Base-by-base conservation (phyloP, 805 yeast genomes). In the Hanseniaspora lindneri region DNA sequence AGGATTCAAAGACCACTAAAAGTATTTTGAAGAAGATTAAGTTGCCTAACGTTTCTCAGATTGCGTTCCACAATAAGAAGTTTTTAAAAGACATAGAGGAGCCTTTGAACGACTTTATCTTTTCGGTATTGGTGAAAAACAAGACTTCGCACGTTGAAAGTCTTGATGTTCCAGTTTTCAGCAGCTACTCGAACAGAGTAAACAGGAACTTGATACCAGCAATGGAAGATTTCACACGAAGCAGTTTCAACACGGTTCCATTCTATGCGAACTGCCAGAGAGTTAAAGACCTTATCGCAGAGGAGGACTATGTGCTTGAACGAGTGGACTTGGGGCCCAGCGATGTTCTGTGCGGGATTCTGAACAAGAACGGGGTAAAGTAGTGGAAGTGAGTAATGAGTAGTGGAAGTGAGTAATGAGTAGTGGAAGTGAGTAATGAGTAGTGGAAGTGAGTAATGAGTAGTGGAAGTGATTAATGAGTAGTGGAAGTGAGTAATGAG, bases 41-140 rank as follows among this genome's bases (percentile, higher is more conserved):
- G n/a, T 34, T 46, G 5, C 49, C 49, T 9, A 46, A 46, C 16
- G n/a, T 29, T 2, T 46, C 49, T 5, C 49, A 60, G 37, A 54
- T 64, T 14, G 62, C 67, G 23, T 64, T 64, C 41, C 67, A 64
- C 52, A 62, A 64, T 40, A 56, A 52, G 24, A 58, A 54, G 11
- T 62, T 64, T 4, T 46, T 64, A 37, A 53, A 58, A 40, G 55
- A 62, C 13, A 56, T 62, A 7, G 60, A 58, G 39, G 66, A 61
- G 44, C 64, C 64, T 6, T 41, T 64, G 30, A 58, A 62, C 47
- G 65, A 63, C 43, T 63, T 50, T 40, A 62, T 63, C 14, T 63
- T 63, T 62, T 53, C 57, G 21, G 60, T 54, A 10, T 41, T 64
- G 29, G 61, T 61, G 47, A 53, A 57, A 10, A 60, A 60, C 24